Evolutionary conservation across 139 green algal species (phyloP).

Genomic region (Chara braunii): DNA sequence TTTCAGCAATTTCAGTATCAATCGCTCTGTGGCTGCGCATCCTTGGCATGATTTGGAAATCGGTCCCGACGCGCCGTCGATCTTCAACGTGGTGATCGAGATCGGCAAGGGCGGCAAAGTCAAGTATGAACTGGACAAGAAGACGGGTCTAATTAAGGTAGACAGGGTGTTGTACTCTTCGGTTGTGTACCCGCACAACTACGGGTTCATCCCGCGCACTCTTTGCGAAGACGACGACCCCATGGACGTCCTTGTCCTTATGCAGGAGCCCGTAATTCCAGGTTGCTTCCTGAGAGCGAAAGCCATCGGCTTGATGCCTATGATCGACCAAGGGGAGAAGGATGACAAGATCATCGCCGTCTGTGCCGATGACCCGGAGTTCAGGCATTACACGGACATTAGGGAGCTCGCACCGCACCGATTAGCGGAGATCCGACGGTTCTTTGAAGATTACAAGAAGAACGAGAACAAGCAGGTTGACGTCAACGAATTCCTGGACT

Average conservation of each 20-base stretch:
- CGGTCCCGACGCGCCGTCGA: neutral
- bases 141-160: conserved; percentile 31
- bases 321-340: conserved; percentile 70
- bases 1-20: no score
- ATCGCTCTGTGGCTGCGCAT: conserved; percentile 19
- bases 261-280: conserved; percentile 50
- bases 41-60: conserved; percentile 31
- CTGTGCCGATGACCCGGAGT: conserved; percentile 88
- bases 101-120: conserved; percentile 28
- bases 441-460: conserved; percentile 46
- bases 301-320: conserved; percentile 86
- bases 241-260: conserved; percentile 86
- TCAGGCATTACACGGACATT: conserved; percentile 76
- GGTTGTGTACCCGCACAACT: conserved; percentile 81
- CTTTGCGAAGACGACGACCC: conserved; percentile 91
- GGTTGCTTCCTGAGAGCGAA: conserved; percentile 25
- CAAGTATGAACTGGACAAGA: conserved; percentile 38
- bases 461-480: conserved; percentile 82
- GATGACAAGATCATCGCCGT: conserved; percentile 61
- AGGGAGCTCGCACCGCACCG: conserved; percentile 73
- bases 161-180: conserved; percentile 73
- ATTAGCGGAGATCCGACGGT: conserved; percentile 46
- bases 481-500: conserved; percentile 83
- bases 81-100: conserved; percentile 34
- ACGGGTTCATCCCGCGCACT: conserved; percentile 87